Percentiles rank a stretch among this genome's conserved stretches.
Conservation (phyloP, 169 alveolate genomes). For the Pseudocohnilembus persalinus region DNA sequence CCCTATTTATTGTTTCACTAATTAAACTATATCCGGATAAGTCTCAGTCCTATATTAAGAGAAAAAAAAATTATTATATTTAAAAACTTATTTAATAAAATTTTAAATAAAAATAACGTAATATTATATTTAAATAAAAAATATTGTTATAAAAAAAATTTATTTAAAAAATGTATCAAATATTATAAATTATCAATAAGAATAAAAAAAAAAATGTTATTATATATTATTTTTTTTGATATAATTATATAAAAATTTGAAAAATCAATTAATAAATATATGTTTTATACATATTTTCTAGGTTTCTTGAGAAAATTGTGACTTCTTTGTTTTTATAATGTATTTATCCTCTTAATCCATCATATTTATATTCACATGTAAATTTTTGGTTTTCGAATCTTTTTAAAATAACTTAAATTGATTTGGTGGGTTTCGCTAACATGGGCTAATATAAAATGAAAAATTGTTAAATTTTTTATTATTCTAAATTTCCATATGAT, state of each 20-base stretch:
- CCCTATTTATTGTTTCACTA: conserved; percentile 61
- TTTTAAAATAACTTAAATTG: conserved; percentile 81
- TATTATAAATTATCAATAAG: too few relatives aligned
- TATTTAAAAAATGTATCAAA: too few relatives aligned
- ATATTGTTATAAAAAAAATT: too few relatives aligned
- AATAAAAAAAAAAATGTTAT: too few relatives aligned
- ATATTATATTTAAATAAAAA: too few relatives aligned
- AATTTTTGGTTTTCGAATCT: conserved; percentile 91
- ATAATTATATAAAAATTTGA: too few relatives aligned
- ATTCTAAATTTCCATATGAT: background rate
- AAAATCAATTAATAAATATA: too few relatives aligned
- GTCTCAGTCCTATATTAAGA: conserved; percentile 77
- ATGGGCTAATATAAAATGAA: conserved; percentile 88
- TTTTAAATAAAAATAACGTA: too few relatives aligned
- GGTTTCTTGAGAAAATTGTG: conserved; percentile 90
- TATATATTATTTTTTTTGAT: too few relatives aligned
- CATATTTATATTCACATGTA: conserved; percentile 98
- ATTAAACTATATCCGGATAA: conserved; percentile 90
- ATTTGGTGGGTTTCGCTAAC: conserved; percentile 98
- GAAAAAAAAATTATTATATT: too few relatives aligned
- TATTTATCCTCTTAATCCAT: conserved; percentile 97
- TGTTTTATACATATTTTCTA: conserved; percentile 83
- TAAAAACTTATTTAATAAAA: too few relatives aligned
- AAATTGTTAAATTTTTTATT: too few relatives aligned
- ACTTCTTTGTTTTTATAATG: conserved; percentile 79